Percentiles rank a stretch among this genome's conserved stretches.
Conservation (phyloP, 169 alveolate genomes). For the Eimeria praecox region DNA sequence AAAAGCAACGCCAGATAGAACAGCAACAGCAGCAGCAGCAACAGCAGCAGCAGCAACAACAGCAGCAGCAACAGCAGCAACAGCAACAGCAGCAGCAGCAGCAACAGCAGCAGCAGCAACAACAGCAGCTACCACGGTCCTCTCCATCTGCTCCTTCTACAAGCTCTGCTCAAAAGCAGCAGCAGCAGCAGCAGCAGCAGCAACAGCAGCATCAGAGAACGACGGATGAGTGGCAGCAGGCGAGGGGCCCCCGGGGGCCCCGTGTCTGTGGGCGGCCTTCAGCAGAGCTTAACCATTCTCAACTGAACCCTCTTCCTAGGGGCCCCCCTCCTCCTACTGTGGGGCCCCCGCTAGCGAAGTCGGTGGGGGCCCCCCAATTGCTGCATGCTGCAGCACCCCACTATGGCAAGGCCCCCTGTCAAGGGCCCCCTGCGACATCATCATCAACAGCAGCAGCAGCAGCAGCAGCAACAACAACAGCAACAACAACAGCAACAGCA, state of each 20-base stretch:
- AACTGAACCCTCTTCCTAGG: not conserved
- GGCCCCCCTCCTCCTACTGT: not conserved
- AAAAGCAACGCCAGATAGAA: not conserved
- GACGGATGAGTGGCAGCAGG: slow-evolving; percentile 24
- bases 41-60: slow-evolving; percentile 22
- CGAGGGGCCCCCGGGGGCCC: slow-evolving; percentile 17
- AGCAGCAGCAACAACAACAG: too few relatives aligned
- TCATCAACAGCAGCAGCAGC: slow-evolving; percentile 4
- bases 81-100: not conserved
- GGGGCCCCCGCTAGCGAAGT: not conserved
- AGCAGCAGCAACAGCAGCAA: slow-evolving; percentile 15
- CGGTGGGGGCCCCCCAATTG: slow-evolving; percentile 7
- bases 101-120: slow-evolving; percentile 29
- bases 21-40: slow-evolving; percentile 4
- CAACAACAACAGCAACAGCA: not conserved
- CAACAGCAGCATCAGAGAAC: not conserved
- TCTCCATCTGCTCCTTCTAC: not conserved
- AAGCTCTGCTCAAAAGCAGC: too few relatives aligned
- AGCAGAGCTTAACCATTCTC: not conserved
- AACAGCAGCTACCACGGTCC: not conserved
- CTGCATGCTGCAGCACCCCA: not conserved
- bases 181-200: slow-evolving; percentile 11
- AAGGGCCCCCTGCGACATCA: not conserved
- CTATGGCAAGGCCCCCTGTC: not conserved
- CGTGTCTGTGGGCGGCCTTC: not conserved